phyloP scores from a whole-genome alignment of 306 rosid genomes.

The Pyrus betulifolia region DNA sequence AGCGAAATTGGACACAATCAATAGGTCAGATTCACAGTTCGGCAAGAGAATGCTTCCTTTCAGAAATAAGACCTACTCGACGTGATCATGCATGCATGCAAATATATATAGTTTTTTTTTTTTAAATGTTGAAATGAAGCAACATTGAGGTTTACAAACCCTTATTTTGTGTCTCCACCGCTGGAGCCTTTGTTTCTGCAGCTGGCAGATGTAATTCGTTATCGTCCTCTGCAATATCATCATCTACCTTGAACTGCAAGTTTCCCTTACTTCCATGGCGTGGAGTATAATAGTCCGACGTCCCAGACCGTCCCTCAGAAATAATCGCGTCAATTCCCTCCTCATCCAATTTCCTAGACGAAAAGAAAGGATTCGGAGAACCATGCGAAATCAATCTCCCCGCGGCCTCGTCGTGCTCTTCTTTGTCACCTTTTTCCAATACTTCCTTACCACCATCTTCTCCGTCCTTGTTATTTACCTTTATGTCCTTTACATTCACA shows the following conservation, averaged over 20 bases:
- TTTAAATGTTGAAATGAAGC: not conserved
- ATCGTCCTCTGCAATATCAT: not conserved
- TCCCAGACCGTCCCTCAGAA: constrained; percentile 22
- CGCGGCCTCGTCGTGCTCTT: constrained; percentile 5
- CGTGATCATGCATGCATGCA: not conserved
- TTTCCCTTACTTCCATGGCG: constrained; percentile 16
- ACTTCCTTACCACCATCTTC: constrained; percentile 7
- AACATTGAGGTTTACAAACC: not conserved
- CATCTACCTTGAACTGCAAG: not conserved
- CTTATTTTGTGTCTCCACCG: not conserved
- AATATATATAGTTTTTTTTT: too few relatives aligned
- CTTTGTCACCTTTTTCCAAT: not conserved
- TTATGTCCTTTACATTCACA: constrained; percentile 12
- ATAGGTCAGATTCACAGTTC: not conserved
- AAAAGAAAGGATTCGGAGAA: constrained; percentile 15
- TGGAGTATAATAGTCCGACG: constrained; percentile 28
- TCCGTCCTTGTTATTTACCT: constrained; percentile 2
- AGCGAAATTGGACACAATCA: not conserved
- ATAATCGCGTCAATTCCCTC: constrained; percentile 20
- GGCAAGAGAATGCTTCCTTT: not conserved
- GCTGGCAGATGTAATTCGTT: not conserved
- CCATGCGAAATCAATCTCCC: constrained; percentile 13
- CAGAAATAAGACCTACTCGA: not conserved
- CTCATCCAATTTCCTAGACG: constrained; percentile 22
- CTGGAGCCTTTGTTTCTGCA: not conserved